Evolutionary conservation across 2,329 filamentous ascomycete genomes (phyloP).

Genomic region (Phyllosticta citribraziliensis): DNA sequence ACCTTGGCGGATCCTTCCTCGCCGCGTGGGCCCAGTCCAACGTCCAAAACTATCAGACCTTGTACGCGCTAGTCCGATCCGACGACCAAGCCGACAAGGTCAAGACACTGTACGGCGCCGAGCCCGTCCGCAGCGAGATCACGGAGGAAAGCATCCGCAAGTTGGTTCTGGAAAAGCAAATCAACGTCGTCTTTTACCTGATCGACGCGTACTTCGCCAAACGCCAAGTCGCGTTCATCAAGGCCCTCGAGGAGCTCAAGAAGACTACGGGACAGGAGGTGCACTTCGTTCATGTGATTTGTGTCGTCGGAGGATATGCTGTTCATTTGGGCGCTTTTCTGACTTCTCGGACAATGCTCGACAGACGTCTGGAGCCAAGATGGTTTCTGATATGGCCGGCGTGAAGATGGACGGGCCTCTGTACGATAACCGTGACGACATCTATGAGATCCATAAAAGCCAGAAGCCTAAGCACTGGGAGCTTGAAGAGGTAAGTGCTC

Average conservation of each 20-base stretch:
- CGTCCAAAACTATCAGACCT: constrained; percentile 33
- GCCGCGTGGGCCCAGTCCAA: constrained; percentile 22
- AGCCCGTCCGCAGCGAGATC: no score
- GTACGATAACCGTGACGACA: no score
- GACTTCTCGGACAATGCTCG: no score
- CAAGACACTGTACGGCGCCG: no score
- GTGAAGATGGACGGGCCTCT: no score
- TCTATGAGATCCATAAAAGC: no score
- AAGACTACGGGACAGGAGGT: constrained; percentile 31
- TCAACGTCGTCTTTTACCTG: constrained; percentile 41
- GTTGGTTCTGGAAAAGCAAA: constrained; percentile 33
- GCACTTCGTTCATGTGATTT: constrained; percentile 37
- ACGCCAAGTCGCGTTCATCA: constrained; percentile 34
- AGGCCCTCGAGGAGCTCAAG: constrained; percentile 37
- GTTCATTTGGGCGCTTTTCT: no score
- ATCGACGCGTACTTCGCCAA: constrained; percentile 30
- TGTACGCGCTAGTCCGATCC: constrained; percentile 41
- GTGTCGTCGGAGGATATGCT: neutral
- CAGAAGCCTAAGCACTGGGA: no score
- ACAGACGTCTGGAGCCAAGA: no score
- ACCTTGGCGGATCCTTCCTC: constrained; percentile 43
- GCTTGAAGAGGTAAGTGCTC: no score
- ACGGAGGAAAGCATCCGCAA: constrained; percentile 20
- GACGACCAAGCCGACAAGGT: constrained; percentile 8
- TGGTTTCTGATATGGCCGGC: no score